Base-by-base conservation (phyloP, 129 eudicot genomes). In the Centaurea solstitialis region DNA sequence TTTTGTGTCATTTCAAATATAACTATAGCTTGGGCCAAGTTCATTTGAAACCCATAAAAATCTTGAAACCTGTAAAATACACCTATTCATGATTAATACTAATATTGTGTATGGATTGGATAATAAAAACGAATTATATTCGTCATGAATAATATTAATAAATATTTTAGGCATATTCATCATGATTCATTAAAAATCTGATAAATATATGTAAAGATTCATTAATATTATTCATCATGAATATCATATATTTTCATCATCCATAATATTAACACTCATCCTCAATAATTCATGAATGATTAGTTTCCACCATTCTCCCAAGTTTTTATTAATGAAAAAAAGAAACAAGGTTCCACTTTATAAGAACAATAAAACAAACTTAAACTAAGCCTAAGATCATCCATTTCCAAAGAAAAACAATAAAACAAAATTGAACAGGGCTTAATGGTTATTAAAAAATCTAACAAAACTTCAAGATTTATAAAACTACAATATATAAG, bases 391-490 rank as follows among this genome's bases (percentile, higher is more conserved):
- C 61, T 57, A 38, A 4, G 1, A 53, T 17, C 62, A 53, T 7
- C 62, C 62, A 15, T 53, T 53, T 50, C 21, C 62, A 3, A 3
- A 53, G n/a, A 47, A 0, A 0, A 82, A 71, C 10, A 7, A 6
- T 69, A 35, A 69, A 39, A 70, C 82, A 76, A 82, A 82, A 82
- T 18, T 57, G 68, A 69, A 59, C 45, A 45, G 13, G 18, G 59
- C 59, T 57, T 70, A 76, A 5, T 65, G 65, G 65, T 75, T 17
- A 30, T 30, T 75, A 10, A 20, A 67, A 68, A 68, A 78, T 68
- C 81, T 23, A 75, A 53, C 81, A 76, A 70, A 76, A 72, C 82
- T 74, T 64, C 68, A 40, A 73, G 64, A 80, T 68, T 68, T 20
- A 28, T 43, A 57, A 7, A 72, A 61, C 50, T 76, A n/a, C 43